Conservation (phyloP, 2,329 filamentous ascomycete species). For the Lojkania enalia region DNA sequence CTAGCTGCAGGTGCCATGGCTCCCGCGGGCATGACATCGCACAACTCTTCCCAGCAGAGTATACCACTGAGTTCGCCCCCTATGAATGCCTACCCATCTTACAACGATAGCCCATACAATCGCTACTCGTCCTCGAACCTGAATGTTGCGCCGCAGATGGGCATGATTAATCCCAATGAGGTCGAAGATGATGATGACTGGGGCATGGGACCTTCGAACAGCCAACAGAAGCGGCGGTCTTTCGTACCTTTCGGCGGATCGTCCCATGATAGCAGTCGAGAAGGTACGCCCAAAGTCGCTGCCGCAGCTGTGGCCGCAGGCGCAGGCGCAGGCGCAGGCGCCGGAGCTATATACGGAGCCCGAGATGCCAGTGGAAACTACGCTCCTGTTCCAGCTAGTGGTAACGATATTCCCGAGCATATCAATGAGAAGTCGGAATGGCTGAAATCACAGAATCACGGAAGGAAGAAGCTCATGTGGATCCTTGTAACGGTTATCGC, state of each 20-base stretch:
- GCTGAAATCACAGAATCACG: slow-evolving; percentile 61
- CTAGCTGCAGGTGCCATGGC: slow-evolving; percentile 39
- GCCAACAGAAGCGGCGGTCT: slow-evolving; percentile 56
- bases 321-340: slow-evolving; percentile 48
- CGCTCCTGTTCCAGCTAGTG: slow-evolving; percentile 54
- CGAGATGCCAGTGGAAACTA: slow-evolving; percentile 56
- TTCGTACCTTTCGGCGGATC: slow-evolving; percentile 59
- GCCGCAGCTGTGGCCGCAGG: slow-evolving; percentile 38
- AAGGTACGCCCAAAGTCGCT: slow-evolving; percentile 48
- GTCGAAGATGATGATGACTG: slow-evolving; percentile 90
- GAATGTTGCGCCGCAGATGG: slow-evolving; percentile 42
- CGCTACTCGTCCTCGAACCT: slow-evolving; percentile 53
- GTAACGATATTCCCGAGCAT: slow-evolving; percentile 24
- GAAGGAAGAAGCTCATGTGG: slow-evolving; percentile 70
- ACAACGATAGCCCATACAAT: slow-evolving; percentile 69
- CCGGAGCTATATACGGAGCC: slow-evolving; percentile 21
- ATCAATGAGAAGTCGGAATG: slow-evolving; percentile 68
- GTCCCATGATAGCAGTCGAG: slow-evolving; percentile 46
- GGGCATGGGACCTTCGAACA: slow-evolving; percentile 62
- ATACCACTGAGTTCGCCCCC: slow-evolving; percentile 50
- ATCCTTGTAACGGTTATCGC: slow-evolving; percentile 67
- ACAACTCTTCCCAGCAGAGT: slow-evolving; percentile 52
- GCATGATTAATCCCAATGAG: slow-evolving; percentile 71
- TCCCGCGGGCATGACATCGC: slow-evolving; percentile 36
- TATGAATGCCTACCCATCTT: slow-evolving; percentile 44